A percentile compares a stretch with the other conserved stretches of the same genome.
phyloP scores from a whole-genome alignment of 2,329 filamentous ascomycete species.

The Talaromyces islandicus region DNA sequence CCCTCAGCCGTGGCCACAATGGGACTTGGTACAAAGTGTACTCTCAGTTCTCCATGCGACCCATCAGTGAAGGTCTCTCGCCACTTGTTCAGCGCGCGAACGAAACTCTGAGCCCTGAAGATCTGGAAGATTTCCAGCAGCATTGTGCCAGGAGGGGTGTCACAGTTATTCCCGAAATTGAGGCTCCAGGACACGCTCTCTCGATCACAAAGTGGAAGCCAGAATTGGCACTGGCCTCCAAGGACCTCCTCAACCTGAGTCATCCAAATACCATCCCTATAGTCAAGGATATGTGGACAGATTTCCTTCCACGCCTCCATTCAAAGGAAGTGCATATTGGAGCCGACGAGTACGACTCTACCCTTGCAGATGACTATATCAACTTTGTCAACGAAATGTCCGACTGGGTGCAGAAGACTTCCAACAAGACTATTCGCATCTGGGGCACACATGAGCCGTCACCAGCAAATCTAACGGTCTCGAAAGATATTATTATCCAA shows the following conservation, averaged over 20 bases:
- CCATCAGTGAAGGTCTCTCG: constrained; percentile 41
- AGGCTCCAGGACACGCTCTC: constrained; percentile 53
- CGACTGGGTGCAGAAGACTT: constrained; percentile 36
- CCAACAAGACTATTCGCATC: constrained; percentile 45
- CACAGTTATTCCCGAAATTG: constrained; percentile 55
- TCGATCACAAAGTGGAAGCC: constrained; percentile 56
- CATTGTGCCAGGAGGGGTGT: constrained; percentile 51
- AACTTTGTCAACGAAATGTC: constrained; percentile 51
- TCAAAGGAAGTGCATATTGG: constrained; percentile 1
- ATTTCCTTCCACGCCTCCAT: not conserved
- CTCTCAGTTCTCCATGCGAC: constrained; percentile 51
- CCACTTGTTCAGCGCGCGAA: constrained; percentile 49
- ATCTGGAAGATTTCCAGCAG: constrained; percentile 49
- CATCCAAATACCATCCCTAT: constrained; percentile 50
- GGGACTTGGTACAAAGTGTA: constrained; percentile 47
- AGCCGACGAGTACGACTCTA: not conserved
- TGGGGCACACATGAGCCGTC: constrained; percentile 53
- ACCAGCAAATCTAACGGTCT: constrained; percentile 31
- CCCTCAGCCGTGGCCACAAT: constrained; percentile 43
- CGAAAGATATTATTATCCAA: constrained; percentile 45
- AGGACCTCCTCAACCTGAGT: constrained; percentile 51
- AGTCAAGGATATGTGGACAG: constrained; percentile 30
- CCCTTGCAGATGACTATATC: constrained; percentile 14
- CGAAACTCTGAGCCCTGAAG: constrained; percentile 48
- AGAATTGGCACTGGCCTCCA: constrained; percentile 42